phyloP scores from a whole-genome alignment of 192 early-diverging fungal species.

The Backusella westeae region DNA sequence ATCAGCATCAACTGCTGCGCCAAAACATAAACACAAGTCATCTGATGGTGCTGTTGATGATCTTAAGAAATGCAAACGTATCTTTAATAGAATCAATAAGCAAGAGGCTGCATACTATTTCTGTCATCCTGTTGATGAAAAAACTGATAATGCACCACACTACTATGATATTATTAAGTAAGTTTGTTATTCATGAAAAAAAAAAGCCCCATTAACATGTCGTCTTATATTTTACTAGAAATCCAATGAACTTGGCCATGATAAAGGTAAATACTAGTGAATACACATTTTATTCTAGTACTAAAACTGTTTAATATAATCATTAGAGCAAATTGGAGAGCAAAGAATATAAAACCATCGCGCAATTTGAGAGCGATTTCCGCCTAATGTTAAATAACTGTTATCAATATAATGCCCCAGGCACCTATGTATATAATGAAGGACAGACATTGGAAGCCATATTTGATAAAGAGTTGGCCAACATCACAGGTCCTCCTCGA shows the following conservation, averaged over 20 bases:
- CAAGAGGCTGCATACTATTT: constrained; percentile 58
- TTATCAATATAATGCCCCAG: constrained; percentile 59
- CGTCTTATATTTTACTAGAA: constrained; percentile 40
- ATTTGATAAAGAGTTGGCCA: constrained; percentile 49
- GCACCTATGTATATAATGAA: constrained; percentile 59
- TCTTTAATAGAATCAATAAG: constrained; percentile 42
- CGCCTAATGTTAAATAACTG: constrained; percentile 57
- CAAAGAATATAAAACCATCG: constrained; percentile 37
- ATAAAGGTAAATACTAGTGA: constrained; percentile 31
- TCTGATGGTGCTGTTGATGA: constrained; percentile 31
- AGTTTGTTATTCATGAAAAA: not conserved
- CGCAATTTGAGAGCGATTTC: constrained; percentile 52
- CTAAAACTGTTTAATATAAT: not conserved
- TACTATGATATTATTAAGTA: constrained; percentile 63
- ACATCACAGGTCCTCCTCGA: constrained; percentile 19
- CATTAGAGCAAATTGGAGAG: constrained; percentile 38
- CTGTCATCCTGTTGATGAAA: constrained; percentile 57
- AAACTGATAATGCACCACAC: constrained; percentile 48
- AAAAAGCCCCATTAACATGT: constrained; percentile 27
- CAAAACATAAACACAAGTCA: constrained; percentile 4
- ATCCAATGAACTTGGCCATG: constrained; percentile 55
- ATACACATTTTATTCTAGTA: not conserved
- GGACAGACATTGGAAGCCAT: constrained; percentile 48
- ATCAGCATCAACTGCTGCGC: not conserved
- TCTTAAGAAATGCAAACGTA: constrained; percentile 32